phyloP scores from a whole-genome alignment of 257 asterid genomes.

The Solanum ahanhuiri region DNA sequence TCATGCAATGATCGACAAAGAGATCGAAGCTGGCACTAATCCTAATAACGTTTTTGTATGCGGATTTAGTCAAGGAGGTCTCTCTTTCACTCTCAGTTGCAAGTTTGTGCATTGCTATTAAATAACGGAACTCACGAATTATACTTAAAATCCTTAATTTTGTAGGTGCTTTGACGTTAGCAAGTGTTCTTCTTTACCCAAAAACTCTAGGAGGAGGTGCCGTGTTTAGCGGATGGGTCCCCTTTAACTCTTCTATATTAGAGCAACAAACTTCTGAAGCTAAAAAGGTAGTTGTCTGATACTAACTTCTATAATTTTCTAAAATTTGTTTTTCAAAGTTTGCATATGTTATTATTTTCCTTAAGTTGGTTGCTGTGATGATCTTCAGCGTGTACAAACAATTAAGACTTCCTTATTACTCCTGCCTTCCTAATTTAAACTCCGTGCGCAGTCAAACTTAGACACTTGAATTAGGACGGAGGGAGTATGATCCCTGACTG shows the following conservation, averaged over 20 bases:
- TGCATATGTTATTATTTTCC: not conserved
- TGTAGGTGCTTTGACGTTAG: constrained; percentile 87
- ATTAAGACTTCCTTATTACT: not conserved
- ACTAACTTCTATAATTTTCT: not conserved
- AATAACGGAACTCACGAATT: not conserved
- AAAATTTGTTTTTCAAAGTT: not conserved
- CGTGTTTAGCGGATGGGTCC: constrained; percentile 95
- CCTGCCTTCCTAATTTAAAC: not conserved
- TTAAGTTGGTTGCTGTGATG: not conserved
- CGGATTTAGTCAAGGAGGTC: constrained; percentile 99
- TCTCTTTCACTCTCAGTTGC: constrained; percentile 3
- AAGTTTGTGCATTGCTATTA: not conserved
- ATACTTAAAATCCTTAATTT: not conserved
- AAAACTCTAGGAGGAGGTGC: constrained; percentile 94
- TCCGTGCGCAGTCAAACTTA: not conserved
- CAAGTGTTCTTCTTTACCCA: constrained; percentile 82
- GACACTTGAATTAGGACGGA: not conserved
- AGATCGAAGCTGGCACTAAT: constrained; percentile 63
- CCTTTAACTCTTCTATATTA: constrained; percentile 58
- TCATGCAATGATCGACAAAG: constrained; percentile 77
- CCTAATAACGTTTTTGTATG: constrained; percentile 71
- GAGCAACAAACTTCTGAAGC: constrained; percentile 63
- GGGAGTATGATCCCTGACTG: not conserved
- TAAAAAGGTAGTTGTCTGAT: constrained; percentile 40
- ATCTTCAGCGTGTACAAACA: not conserved